These are phyloP conservation scores for Debaryomyces udenii DNA, from an alignment of 1,139 yeast genomes.

Conservation along the genomic window DNA sequence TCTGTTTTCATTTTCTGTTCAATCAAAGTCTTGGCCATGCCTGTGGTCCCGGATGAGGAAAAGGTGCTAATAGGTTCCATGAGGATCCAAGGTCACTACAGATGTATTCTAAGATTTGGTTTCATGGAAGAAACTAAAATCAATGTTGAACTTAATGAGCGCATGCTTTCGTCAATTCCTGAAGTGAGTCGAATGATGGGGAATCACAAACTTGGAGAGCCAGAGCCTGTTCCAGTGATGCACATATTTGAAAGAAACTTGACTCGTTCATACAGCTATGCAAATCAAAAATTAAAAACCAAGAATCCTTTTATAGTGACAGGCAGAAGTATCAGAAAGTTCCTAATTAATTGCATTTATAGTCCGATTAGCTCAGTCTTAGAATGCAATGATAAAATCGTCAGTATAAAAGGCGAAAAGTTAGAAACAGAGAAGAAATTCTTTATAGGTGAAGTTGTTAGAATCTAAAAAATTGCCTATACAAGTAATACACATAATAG, in stretches of 20 bases:
- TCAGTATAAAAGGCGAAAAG: slow-evolving; percentile 25
- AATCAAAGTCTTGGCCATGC: slow-evolving; percentile 43
- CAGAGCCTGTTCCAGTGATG: slow-evolving; percentile 25
- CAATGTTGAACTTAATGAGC: slow-evolving; percentile 26
- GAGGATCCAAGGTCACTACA: slow-evolving; percentile 45
- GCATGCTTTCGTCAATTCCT: slow-evolving; percentile 31
- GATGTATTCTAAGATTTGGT: slow-evolving; percentile 50
- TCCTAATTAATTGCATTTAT: slow-evolving; percentile 30
- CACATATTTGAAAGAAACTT: slow-evolving; percentile 44
- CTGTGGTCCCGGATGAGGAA: slow-evolving; percentile 40
- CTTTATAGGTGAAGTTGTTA: slow-evolving; percentile 31
- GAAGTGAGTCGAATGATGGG: slow-evolving; percentile 15
- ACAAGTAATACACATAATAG: background rate
- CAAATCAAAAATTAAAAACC: slow-evolving; percentile 18
- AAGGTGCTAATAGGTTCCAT: slow-evolving; percentile 42
- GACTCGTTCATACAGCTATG: slow-evolving; percentile 29
- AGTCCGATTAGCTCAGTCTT: slow-evolving; percentile 34
- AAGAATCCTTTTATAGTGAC: slow-evolving; percentile 22
- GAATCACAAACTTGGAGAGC: background rate
- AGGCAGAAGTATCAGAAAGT: slow-evolving; percentile 22
- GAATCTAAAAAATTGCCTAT: slow-evolving; percentile 17
- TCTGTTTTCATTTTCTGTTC: slow-evolving; percentile 45
- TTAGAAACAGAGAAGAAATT: slow-evolving; percentile 29
- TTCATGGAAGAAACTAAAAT: slow-evolving; percentile 46
- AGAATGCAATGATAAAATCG: slow-evolving; percentile 27